These are phyloP conservation scores for Globisporangium ultimum DNA, from an alignment of 352 stramenopile genomes.

Conservation along the genomic window DNA sequence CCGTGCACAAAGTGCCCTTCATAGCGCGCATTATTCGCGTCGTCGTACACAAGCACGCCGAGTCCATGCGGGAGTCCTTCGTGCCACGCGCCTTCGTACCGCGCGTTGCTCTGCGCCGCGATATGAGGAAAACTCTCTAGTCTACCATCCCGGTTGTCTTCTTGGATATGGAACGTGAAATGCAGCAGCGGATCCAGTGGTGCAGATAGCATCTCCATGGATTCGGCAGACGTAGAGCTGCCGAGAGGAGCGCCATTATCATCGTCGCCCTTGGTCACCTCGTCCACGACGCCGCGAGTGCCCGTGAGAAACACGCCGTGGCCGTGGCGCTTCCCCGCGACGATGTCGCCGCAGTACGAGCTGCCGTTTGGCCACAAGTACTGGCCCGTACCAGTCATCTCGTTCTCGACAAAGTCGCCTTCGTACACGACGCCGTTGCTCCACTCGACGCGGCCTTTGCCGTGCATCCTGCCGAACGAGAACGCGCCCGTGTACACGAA, in stretches of 20 bases:
- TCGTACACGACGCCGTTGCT: slow-evolving; percentile 58
- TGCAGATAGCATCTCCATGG: neutral
- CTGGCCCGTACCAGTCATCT: slow-evolving; percentile 52
- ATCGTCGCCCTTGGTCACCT: neutral
- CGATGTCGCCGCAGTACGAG: slow-evolving; percentile 72
- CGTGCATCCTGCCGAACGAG: slow-evolving; percentile 67
- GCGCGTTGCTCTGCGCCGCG: slow-evolving; percentile 41
- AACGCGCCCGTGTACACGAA: slow-evolving; percentile 73
- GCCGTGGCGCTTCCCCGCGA: slow-evolving; percentile 68
- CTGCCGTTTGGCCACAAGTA: slow-evolving; percentile 85
- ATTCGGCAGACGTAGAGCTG: neutral
- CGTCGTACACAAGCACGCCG: slow-evolving; percentile 72
- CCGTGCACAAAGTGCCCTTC: slow-evolving; percentile 49
- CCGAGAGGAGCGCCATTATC: neutral
- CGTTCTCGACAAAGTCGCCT: slow-evolving; percentile 69
- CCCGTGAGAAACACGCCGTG: slow-evolving; percentile 58
- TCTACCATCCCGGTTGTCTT: slow-evolving; percentile 3
- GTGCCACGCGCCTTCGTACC: slow-evolving; percentile 79
- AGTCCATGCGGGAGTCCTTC: slow-evolving; percentile 66
- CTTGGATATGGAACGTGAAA: slow-evolving; percentile 25
- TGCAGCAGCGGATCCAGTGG: slow-evolving; percentile 13
- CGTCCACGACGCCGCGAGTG: slow-evolving; percentile 18
- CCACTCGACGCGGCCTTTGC: slow-evolving; percentile 65
- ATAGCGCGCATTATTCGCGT: slow-evolving; percentile 48
- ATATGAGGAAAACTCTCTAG: slow-evolving; percentile 11